Conservation (phyloP, 2,329 filamentous ascomycete species). For the Cladosporium sp. region DNA sequence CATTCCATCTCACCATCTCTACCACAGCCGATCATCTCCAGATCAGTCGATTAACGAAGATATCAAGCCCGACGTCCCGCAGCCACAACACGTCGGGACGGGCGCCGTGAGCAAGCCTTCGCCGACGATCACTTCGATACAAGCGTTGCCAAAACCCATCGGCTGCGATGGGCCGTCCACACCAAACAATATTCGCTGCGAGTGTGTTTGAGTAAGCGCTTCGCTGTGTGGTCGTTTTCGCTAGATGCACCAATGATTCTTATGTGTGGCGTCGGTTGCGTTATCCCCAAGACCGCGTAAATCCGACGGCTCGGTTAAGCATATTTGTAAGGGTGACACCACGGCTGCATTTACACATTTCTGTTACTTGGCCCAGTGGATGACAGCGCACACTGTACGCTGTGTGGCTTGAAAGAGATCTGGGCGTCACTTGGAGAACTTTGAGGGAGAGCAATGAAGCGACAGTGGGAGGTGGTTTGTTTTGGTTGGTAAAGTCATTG, state of each 20-base stretch:
- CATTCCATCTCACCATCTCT: background rate
- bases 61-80: background rate
- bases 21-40: background rate
- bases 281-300: background rate
- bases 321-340: conserved; percentile 7
- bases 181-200: background rate
- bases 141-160: background rate
- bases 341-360: background rate
- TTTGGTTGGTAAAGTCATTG: background rate
- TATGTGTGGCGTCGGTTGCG: background rate
- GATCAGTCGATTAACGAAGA: background rate
- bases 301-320: conserved; percentile 2
- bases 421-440: background rate
- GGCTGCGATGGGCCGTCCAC: background rate
- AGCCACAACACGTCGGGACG: background rate
- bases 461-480: background rate
- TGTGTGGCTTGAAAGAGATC: background rate
- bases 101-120: background rate
- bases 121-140: background rate
- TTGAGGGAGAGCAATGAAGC: background rate
- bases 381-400: background rate
- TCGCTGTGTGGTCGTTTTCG: background rate
- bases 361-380: background rate
- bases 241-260: background rate
- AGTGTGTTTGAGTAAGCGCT: background rate